Percentiles rank a stretch among this genome's conserved stretches.
phyloP scores from a whole-genome alignment of 108 stramenopile genomes.

The Cyclotella cryptica region DNA sequence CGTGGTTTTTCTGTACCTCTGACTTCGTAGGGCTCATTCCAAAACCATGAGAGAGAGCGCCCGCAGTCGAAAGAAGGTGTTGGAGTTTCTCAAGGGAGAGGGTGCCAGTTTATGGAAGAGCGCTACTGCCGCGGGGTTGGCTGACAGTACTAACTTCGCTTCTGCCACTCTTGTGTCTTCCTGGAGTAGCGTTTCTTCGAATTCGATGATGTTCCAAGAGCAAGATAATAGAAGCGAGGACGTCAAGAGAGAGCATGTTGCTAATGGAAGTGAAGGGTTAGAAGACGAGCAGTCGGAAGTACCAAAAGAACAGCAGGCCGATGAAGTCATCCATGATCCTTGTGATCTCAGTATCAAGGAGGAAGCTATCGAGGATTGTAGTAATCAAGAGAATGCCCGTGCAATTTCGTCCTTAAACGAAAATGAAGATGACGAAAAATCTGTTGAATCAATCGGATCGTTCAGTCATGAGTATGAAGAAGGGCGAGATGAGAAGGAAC shows the following conservation, averaged over 20 bases:
- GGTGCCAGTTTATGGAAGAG: neutral
- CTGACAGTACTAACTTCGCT: neutral
- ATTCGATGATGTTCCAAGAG: neutral
- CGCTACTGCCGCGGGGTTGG: neutral
- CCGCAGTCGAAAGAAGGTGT: constrained; percentile 63
- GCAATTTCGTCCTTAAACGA: neutral
- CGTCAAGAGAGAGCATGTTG: neutral
- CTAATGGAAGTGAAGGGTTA: neutral
- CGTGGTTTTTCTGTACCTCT: no score
- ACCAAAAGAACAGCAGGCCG: neutral
- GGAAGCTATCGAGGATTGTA: neutral
- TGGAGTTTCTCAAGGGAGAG: constrained; percentile 41
- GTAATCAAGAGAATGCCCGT: no score
- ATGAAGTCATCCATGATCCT: neutral
- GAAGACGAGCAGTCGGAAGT: neutral
- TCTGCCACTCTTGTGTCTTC: neutral
- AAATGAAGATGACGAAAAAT: neutral
- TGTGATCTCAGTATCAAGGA: neutral
- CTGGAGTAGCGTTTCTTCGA: neutral
- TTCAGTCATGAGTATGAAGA: neutral
- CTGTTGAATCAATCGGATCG: neutral
- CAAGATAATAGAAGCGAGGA: neutral
- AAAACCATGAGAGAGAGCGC: constrained; percentile 77
- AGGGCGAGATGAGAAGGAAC: neutral
- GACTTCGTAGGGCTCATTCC: constrained; percentile 58